These are phyloP conservation scores for Vitrella brassicaformis DNA, from an alignment of 73 alveolate genomes.

Conservation along the genomic window DNA sequence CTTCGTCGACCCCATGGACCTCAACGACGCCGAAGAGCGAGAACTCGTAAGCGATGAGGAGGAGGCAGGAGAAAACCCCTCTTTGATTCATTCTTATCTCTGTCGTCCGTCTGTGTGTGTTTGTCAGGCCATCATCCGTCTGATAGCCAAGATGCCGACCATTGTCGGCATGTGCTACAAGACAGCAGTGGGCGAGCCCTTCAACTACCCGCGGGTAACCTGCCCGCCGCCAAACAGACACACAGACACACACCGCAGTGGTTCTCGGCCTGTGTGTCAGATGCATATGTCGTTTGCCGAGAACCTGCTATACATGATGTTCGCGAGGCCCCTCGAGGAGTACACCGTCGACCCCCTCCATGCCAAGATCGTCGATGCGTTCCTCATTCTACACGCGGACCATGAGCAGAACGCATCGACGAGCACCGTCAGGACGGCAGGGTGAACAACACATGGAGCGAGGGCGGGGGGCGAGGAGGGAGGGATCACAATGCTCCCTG, in stretches of 20 bases:
- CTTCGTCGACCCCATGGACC: neutral
- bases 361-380: constrained; percentile 19
- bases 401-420: constrained; percentile 94
- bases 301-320: constrained; percentile 38
- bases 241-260: no score
- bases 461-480: no score
- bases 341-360: constrained; percentile 11
- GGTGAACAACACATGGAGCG: no score
- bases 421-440: constrained; percentile 91
- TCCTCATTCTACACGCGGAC: constrained; percentile 34
- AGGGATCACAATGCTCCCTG: no score
- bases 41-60: neutral
- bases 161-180: constrained; percentile 36
- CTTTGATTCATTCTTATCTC: no score
- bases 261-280: no score
- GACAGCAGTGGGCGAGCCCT: constrained; percentile 25
- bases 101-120: no score
- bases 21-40: neutral
- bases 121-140: no score
- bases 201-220: constrained; percentile 19
- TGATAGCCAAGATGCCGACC: neutral
- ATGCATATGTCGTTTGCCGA: constrained; percentile 21
- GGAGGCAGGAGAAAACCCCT: neutral
- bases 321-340: constrained; percentile 34
- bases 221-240: no score